These are phyloP conservation scores for Pythium pyrilobum DNA, from an alignment of 352 stramenopile genomes.

Conservation along the genomic window DNA sequence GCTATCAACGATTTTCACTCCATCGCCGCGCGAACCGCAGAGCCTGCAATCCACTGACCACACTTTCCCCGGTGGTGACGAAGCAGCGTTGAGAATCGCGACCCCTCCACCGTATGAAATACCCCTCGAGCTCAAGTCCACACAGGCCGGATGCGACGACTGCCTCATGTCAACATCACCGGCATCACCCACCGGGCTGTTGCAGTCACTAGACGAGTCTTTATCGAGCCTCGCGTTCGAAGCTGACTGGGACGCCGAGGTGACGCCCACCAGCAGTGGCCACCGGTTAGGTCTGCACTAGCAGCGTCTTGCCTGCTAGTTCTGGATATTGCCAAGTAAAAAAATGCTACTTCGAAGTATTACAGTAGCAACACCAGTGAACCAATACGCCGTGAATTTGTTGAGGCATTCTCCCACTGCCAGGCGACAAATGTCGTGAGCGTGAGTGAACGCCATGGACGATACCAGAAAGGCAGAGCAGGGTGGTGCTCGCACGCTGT, in stretches of 20 bases:
- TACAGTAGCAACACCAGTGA: no score
- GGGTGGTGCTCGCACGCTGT: no score
- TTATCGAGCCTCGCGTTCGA: constrained; percentile 72
- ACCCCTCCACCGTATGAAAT: constrained; percentile 10
- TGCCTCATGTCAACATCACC: constrained; percentile 8
- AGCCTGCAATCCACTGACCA: background rate
- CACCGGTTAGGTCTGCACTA: background rate
- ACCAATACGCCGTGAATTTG: no score
- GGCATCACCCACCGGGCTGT: constrained; percentile 2
- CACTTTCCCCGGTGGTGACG: background rate
- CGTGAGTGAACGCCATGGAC: no score
- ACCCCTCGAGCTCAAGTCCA: constrained; percentile 52
- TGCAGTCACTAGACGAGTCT: constrained; percentile 30
- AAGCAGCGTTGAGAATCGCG: background rate
- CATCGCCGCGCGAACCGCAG: background rate
- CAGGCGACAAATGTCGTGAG: no score
- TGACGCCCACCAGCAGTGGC: no score
- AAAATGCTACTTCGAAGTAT: no score
- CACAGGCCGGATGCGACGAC: constrained; percentile 4
- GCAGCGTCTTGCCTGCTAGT: no score
- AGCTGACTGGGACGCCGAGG: constrained; percentile 63
- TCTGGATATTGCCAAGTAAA: no score
- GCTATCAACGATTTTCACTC: constrained; percentile 31
- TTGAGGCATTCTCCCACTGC: no score
- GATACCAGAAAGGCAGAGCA: no score